Evolutionary conservation across 805 yeast genomes (phyloP).

Genomic region (Schizosaccharomyces octosporus): DNA sequence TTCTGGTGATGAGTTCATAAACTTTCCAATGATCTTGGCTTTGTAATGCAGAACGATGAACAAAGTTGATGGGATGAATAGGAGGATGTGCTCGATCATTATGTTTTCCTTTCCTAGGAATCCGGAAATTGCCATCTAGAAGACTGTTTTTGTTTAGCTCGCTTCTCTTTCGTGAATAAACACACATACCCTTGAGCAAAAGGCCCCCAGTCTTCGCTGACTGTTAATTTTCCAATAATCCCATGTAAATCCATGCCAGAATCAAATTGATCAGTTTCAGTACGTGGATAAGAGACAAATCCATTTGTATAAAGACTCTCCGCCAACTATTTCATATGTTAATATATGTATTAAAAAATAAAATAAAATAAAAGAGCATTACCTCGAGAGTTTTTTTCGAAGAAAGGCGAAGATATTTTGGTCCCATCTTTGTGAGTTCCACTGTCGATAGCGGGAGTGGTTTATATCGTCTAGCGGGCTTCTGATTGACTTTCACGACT

Average conservation of each 20-base stretch:
- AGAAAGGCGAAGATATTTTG: slow-evolving; percentile 44
- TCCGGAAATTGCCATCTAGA: slow-evolving; percentile 23
- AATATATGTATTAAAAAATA: not conserved
- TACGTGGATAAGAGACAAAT: slow-evolving; percentile 81
- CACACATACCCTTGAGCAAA: slow-evolving; percentile 26
- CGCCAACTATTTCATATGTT: slow-evolving; percentile 20
- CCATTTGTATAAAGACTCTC: slow-evolving; percentile 72
- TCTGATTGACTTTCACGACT: slow-evolving; percentile 26
- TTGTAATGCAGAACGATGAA: slow-evolving; percentile 12
- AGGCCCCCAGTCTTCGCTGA: slow-evolving; percentile 38
- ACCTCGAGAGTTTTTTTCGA: slow-evolving; percentile 50
- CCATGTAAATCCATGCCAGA: slow-evolving; percentile 40
- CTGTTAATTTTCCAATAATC: slow-evolving; percentile 35
- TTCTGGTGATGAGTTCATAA: slow-evolving; percentile 64
- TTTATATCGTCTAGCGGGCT: slow-evolving; percentile 48
- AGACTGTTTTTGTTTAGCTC: slow-evolving; percentile 8
- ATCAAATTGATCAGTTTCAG: slow-evolving; percentile 84
- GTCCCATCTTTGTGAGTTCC: slow-evolving; percentile 68
- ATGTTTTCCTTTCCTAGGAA: slow-evolving; percentile 58
- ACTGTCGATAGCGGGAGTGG: slow-evolving; percentile 91
- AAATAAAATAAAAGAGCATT: slow-evolving; percentile 6
- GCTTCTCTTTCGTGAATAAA: not conserved
- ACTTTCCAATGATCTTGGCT: slow-evolving; percentile 34
- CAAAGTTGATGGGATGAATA: slow-evolving; percentile 51
- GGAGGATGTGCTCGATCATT: slow-evolving; percentile 97